Evolutionary conservation across 345 rosid species (phyloP).

Genomic region (Lumnitzera racemosa): DNA sequence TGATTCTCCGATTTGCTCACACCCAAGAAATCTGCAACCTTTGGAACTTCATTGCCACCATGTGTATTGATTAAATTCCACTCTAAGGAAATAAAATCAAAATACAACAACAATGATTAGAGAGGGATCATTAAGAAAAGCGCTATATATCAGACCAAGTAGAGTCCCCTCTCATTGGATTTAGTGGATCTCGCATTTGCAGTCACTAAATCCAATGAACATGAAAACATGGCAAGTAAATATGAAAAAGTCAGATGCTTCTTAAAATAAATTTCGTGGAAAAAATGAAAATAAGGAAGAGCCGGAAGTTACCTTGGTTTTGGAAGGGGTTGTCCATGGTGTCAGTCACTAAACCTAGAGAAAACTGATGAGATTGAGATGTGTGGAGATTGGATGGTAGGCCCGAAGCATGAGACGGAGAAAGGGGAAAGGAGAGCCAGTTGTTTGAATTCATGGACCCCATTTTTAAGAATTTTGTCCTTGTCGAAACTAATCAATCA

Average conservation of each 20-base stretch:
- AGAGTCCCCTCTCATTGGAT: too few species aligned
- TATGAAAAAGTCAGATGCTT: background rate
- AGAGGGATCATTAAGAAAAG: too few species aligned
- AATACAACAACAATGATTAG: too few species aligned
- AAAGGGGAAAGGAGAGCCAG: slow-evolving; percentile 96
- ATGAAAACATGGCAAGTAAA: background rate
- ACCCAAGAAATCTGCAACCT: slow-evolving; percentile 93
- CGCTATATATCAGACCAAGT: too few species aligned
- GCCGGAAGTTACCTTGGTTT: slow-evolving; percentile 52
- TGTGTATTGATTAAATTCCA: slow-evolving; percentile 72
- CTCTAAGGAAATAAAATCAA: slow-evolving; percentile 24
- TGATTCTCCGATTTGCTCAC: slow-evolving; percentile 75
- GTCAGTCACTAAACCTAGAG: slow-evolving; percentile 72
- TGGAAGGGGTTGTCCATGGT: slow-evolving; percentile 74
- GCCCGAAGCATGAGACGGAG: slow-evolving; percentile 59
- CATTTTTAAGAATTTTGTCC: slow-evolving; percentile 1
- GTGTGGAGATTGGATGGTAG: slow-evolving; percentile 62
- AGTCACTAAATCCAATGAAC: background rate
- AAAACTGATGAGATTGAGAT: slow-evolving; percentile 72
- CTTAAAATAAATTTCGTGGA: too few species aligned
- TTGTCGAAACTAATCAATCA: background rate
- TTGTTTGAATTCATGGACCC: slow-evolving; percentile 88
- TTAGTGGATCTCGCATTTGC: too few species aligned
- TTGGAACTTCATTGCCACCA: slow-evolving; percentile 68
- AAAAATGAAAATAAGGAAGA: too few species aligned